Evolutionary conservation across 805 yeast species (phyloP).

Genomic region (Ogataea chonburiensis): DNA sequence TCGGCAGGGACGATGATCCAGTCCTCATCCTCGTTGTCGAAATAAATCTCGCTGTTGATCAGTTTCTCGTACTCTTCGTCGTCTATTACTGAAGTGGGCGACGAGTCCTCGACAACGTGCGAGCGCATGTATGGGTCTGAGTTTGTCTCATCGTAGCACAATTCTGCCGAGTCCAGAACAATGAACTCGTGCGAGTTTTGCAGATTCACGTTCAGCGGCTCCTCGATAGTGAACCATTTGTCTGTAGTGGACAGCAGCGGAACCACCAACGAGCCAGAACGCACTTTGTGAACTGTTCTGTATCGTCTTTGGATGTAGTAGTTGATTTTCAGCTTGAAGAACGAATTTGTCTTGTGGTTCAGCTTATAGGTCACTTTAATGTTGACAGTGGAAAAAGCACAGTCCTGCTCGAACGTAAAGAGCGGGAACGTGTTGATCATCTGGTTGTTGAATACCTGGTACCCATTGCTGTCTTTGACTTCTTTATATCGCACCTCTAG

Average conservation of each 20-base stretch:
- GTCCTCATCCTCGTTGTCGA: constrained; percentile 29
- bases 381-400: constrained; percentile 27
- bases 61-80: constrained; percentile 30
- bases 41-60: constrained; percentile 24
- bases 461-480: constrained; percentile 22
- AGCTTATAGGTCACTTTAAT: constrained; percentile 26
- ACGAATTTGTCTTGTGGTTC: constrained; percentile 23
- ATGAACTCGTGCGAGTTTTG: constrained; percentile 22
- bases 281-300: constrained; percentile 28
- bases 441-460: constrained; percentile 23
- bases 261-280: constrained; percentile 33
- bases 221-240: constrained; percentile 28
- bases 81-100: constrained; percentile 26
- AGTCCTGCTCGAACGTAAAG: constrained; percentile 33
- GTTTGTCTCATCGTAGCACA: constrained; percentile 21
- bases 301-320: constrained; percentile 37
- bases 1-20: constrained; percentile 29
- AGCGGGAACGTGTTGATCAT: constrained; percentile 20
- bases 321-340: constrained; percentile 33
- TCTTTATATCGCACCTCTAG: constrained; percentile 30
- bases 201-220: constrained; percentile 22
- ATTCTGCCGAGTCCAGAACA: constrained; percentile 21
- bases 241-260: constrained; percentile 30
- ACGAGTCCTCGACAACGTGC: constrained; percentile 24
- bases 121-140: constrained; percentile 16